These are phyloP conservation scores for Oligophagozyma castellii DNA, from an alignment of 1,139 yeast genomes.

Conservation along the genomic window DNA sequence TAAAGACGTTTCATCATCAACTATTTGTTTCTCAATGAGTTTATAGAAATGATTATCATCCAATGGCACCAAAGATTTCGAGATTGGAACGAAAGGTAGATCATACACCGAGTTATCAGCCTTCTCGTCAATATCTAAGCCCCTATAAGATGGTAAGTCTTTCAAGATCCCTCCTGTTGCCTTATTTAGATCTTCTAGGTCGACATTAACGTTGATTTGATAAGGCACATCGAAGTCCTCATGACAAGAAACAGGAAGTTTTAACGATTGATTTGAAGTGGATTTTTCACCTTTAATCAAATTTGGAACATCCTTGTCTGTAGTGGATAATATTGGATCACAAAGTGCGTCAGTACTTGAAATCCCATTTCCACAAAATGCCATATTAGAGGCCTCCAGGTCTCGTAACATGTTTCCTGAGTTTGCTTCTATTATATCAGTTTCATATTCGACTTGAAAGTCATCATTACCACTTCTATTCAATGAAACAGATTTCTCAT, in stretches of 20 bases:
- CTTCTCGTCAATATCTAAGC: conserved; percentile 20
- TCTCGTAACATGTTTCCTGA: background rate
- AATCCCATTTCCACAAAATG: background rate
- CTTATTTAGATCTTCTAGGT: too few relatives aligned
- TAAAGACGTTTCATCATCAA: conserved; percentile 27
- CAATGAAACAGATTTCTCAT: background rate
- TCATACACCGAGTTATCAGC: conserved; percentile 22
- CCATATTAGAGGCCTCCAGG: background rate
- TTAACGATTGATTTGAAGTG: too few relatives aligned
- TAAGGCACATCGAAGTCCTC: too few relatives aligned
- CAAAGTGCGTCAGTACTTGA: too few relatives aligned
- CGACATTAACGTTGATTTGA: too few relatives aligned
- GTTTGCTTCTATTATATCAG: background rate
- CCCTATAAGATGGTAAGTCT: too few relatives aligned
- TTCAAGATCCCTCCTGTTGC: too few relatives aligned
- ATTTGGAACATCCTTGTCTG: conserved; percentile 19
- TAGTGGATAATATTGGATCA: too few relatives aligned
- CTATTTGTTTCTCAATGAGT: conserved; percentile 38
- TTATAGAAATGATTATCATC: conserved; percentile 57
- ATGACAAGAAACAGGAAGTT: too few relatives aligned
- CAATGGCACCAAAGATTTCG: conserved; percentile 47
- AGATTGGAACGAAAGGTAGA: conserved; percentile 35
- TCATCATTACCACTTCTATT: background rate
- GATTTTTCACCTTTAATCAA: conserved; percentile 1
- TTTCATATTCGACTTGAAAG: background rate